Conservation (phyloP, 2,329 filamentous ascomycete genomes). For the Aspergillus transmontanensis region DNA sequence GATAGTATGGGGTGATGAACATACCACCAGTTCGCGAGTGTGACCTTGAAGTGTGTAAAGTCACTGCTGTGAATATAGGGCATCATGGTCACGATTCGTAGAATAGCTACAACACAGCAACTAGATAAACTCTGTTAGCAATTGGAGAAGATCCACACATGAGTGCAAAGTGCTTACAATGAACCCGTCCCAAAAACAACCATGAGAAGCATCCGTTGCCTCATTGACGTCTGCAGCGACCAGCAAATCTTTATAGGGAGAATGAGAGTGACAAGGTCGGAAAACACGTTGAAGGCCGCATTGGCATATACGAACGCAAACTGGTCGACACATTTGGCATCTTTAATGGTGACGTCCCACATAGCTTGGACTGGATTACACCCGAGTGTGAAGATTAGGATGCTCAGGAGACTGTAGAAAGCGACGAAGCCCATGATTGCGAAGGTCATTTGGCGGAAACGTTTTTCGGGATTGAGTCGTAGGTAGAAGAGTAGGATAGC, state of each 20-base stretch:
- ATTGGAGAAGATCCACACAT: background rate
- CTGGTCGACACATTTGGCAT: slow-evolving; percentile 15
- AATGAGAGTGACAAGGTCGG: slow-evolving; percentile 14
- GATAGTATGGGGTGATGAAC: background rate
- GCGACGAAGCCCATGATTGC: slow-evolving; percentile 21
- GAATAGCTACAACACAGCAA: slow-evolving; percentile 16
- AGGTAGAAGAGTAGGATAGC: slow-evolving; percentile 23
- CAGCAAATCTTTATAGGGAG: slow-evolving; percentile 16
- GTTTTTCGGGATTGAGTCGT: slow-evolving; percentile 19
- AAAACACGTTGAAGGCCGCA: slow-evolving; percentile 18
- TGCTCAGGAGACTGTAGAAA: slow-evolving; percentile 18
- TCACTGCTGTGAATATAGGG: slow-evolving; percentile 15
- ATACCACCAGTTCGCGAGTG: slow-evolving; percentile 20
- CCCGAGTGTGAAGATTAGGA: slow-evolving; percentile 18
- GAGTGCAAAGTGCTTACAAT: background rate
- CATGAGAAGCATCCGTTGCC: slow-evolving; percentile 12
- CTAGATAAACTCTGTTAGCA: background rate
- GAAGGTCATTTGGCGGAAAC: slow-evolving; percentile 20
- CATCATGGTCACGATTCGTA: slow-evolving; percentile 21
- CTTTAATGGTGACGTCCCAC: slow-evolving; percentile 19
- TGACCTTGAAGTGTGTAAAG: slow-evolving; percentile 19
- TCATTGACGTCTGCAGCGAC: slow-evolving; percentile 12
- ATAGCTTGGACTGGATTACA: slow-evolving; percentile 16
- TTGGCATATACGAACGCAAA: slow-evolving; percentile 19
- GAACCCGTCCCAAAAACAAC: slow-evolving; percentile 17